Base-by-base conservation (phyloP, 805 yeast species). In the Metschnikowia chrysomelidarum region DNA sequence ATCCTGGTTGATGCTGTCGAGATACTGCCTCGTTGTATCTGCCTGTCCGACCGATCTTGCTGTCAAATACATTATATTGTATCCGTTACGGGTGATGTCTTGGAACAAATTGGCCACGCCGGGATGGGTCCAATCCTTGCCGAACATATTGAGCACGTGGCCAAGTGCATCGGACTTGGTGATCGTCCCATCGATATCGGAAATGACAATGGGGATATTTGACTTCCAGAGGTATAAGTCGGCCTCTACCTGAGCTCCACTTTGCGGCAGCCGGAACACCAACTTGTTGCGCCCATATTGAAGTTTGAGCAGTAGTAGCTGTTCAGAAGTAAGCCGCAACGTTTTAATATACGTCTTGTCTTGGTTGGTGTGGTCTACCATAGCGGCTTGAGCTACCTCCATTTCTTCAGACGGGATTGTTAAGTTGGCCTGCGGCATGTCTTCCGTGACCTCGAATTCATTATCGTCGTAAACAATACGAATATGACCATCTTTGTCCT, bases 101-200 rank as follows among this genome's bases (percentile, higher is more conserved):
- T 78, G 78, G 56, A 89, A 93, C 38, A 93, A 64, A 52, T 81
- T 80, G 2, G 97, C 96, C 25, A 93, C 98, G 20, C 98, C 98
- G 2, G 80, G 76, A 57, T 93, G 98, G 0, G 98, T 93, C 98
- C 98, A 93, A 64, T 93, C 98, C 49, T 87, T 76, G 4, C 98
- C 98, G 23, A 93, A 68, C 78, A 91, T 80, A 12, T 93, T 88
- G 59, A 93, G 68, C 2, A 93, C 91, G 60, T 93, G 98, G 3
- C 98, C 98, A 51, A 93, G 67, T 0, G 98, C 98, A 64, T 93
- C 98, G 1, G 97, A 88, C 60, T 88, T 89, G 12, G 98, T 93
- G 47, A 93, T 93, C 2, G 98, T 93, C 12, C 98, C 98, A 59
- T 93, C 98, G 40, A 93, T 93, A 62, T 93, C 98, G 7, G 96